These are phyloP conservation scores for Phytomonas francai DNA, from an alignment of 208 protist genomes.

Conservation along the genomic window DNA sequence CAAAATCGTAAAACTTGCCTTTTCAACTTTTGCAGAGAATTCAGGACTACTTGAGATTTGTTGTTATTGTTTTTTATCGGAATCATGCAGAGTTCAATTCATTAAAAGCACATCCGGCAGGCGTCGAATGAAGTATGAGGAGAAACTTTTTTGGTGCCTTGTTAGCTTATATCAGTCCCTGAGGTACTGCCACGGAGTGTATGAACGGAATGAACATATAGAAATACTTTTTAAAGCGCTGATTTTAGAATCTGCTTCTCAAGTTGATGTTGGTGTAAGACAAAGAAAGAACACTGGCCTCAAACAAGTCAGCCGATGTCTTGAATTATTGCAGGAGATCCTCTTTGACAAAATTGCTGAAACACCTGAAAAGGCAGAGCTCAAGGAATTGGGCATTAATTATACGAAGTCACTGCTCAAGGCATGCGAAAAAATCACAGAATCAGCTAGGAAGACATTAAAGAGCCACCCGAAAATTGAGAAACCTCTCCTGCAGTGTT, in stretches of 20 bases:
- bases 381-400: background rate
- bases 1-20: background rate
- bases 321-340: constrained; percentile 82
- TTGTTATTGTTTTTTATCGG: constrained; percentile 28
- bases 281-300: constrained; percentile 24
- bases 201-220: background rate
- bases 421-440: constrained; percentile 57
- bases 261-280: constrained; percentile 45
- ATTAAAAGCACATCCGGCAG: constrained; percentile 23
- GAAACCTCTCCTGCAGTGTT: constrained; percentile 26
- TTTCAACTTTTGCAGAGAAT: background rate
- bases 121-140: constrained; percentile 1
- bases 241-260: constrained; percentile 59
- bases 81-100: constrained; percentile 24
- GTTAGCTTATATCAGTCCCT: background rate
- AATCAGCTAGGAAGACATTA: constrained; percentile 36
- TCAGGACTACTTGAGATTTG: background rate
- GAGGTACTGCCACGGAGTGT: background rate
- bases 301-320: constrained; percentile 44
- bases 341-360: constrained; percentile 19
- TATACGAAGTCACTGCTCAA: constrained; percentile 68
- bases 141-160: constrained; percentile 9
- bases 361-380: constrained; percentile 3
- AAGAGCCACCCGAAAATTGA: constrained; percentile 35
- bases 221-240: constrained; percentile 53